phyloP scores from a whole-genome alignment of 345 rosid genomes.

The Boechera retrofracta region DNA sequence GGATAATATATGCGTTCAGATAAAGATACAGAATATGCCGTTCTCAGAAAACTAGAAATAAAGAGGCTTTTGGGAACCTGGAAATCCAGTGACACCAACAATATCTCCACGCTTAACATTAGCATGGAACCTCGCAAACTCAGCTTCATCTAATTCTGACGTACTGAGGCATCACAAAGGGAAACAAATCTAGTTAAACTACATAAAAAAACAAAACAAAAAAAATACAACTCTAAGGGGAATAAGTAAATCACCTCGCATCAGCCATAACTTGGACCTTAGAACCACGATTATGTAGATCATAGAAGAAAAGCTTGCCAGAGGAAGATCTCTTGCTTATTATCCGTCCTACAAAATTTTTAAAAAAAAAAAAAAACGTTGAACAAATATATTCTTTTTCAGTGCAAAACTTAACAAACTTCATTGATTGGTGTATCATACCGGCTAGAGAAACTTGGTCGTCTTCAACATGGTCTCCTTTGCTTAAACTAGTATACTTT shows the following conservation, averaged over 20 bases:
- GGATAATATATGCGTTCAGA: neutral
- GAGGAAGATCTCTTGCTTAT: conserved; percentile 84
- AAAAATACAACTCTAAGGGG: neutral
- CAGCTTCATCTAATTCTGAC: conserved; percentile 65
- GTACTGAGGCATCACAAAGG: conserved; percentile 52
- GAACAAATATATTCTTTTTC: neutral
- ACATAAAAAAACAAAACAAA: too few relatives aligned
- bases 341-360: conserved; percentile 62
- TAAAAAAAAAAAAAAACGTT: neutral
- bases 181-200: neutral
- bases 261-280: conserved; percentile 92
- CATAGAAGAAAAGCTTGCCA: conserved; percentile 80
- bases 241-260: conserved; percentile 56
- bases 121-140: conserved; percentile 66
- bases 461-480: conserved; percentile 71
- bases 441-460: conserved; percentile 64
- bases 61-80: conserved; percentile 55
- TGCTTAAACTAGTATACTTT: conserved; percentile 56
- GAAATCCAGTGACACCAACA: conserved; percentile 85
- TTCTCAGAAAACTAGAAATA: neutral
- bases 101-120: conserved; percentile 84
- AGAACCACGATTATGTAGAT: conserved; percentile 59
- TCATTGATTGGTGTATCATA: conserved; percentile 34
- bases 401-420: neutral
- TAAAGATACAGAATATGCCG: neutral